A percentile compares a stretch with the other conserved stretches of the same genome.
phyloP scores from a whole-genome alignment of 345 rosid genomes.

The Fremontodendron californicum region DNA sequence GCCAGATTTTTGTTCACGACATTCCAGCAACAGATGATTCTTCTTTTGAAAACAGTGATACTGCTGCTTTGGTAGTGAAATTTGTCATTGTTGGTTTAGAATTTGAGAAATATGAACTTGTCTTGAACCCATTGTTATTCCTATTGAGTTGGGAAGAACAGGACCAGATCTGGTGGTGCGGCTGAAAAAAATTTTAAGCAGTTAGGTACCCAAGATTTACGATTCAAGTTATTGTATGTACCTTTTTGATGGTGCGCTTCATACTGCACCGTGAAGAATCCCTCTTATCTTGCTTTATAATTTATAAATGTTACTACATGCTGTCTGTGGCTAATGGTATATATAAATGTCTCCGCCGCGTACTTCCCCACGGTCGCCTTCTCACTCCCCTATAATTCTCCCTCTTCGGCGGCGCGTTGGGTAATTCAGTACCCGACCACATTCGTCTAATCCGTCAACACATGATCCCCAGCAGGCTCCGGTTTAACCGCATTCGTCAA shows the following conservation, averaged over 20 bases:
- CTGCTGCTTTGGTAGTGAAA: conserved; percentile 15
- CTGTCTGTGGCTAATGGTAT: background rate
- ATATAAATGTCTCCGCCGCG: conserved; percentile 77
- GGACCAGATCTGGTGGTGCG: conserved; percentile 17
- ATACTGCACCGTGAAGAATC: background rate
- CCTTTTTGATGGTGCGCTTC: background rate
- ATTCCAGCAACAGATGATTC: conserved; percentile 23
- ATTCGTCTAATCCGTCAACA: background rate
- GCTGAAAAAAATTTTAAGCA: conserved; percentile 16
- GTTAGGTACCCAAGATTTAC: conserved; percentile 5
- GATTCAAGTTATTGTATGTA: background rate
- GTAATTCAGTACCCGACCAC: background rate
- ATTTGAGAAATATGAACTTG: conserved; percentile 21
- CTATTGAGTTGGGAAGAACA: conserved; percentile 26
- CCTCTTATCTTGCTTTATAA: background rate
- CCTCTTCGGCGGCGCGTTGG: background rate
- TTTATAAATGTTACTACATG: conserved; percentile 9
- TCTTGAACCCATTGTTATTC: conserved; percentile 25
- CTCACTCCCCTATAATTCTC: conserved; percentile 25
- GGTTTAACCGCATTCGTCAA: background rate
- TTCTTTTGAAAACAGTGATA: conserved; percentile 21
- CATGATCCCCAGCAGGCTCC: background rate
- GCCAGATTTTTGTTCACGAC: conserved; percentile 35
- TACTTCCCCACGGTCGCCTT: conserved; percentile 61
- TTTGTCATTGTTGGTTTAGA: conserved; percentile 21